phyloP scores from a whole-genome alignment of 2,329 filamentous ascomycete species.

The Ophiocordyceps australis region DNA sequence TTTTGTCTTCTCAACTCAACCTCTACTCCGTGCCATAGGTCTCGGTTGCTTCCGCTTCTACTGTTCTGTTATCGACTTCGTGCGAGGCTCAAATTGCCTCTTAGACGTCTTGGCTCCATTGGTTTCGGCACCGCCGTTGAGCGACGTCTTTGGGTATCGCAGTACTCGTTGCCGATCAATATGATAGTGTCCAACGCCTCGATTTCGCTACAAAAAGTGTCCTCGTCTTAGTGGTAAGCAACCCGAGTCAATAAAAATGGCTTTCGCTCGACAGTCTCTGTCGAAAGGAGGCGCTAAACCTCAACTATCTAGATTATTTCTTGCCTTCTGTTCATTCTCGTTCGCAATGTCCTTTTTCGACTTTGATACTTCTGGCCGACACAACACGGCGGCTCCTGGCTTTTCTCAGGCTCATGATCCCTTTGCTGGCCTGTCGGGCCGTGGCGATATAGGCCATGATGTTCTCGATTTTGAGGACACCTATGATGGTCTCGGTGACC shows the following conservation, averaged over 20 bases:
- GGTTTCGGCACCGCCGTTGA: background rate
- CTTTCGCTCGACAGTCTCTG: too few relatives aligned
- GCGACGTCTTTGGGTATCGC: conserved; percentile 5
- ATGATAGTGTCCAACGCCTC: conserved; percentile 21
- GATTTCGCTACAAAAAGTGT: conserved; percentile 11
- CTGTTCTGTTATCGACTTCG: too few relatives aligned
- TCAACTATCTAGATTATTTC: background rate
- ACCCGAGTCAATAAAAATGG: too few relatives aligned
- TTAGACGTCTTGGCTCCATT: too few relatives aligned
- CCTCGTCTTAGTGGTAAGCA: conserved; percentile 22
- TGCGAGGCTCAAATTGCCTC: too few relatives aligned
- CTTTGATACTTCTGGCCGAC: conserved; percentile 49
- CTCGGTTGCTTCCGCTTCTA: too few relatives aligned
- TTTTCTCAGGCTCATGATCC: conserved; percentile 76
- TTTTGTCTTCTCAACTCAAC: too few relatives aligned
- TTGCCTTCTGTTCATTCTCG: background rate
- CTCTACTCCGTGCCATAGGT: too few relatives aligned
- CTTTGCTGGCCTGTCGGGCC: conserved; percentile 63
- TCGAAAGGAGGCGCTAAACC: too few relatives aligned
- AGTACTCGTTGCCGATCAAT: conserved; percentile 11
- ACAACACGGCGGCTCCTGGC: conserved; percentile 52
- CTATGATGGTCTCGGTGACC: conserved; percentile 84
- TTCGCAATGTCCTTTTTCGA: conserved; percentile 76
- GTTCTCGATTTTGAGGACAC: conserved; percentile 81
- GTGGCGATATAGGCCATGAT: conserved; percentile 38